Percentiles rank a stretch among this genome's conserved stretches.
Evolutionary conservation across 208 protist species (phyloP).

Genomic region (Crithidia bombi): DNA sequence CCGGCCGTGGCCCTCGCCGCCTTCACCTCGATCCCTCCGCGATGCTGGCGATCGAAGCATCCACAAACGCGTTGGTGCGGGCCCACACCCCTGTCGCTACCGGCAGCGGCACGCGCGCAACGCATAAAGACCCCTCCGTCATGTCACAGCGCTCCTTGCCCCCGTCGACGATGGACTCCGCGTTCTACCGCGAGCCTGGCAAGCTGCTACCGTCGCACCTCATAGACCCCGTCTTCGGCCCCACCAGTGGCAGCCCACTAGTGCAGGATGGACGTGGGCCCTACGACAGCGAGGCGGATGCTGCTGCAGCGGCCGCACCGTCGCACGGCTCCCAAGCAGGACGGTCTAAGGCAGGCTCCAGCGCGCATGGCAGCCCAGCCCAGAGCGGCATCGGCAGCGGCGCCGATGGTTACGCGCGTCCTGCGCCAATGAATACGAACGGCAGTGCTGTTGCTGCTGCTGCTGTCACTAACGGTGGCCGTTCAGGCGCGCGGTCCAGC

Average conservation of each 20-base stretch:
- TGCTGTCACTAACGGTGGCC: neutral
- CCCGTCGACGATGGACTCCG: conserved; percentile 10
- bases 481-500: neutral
- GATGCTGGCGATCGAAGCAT: conserved; percentile 26
- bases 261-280: neutral
- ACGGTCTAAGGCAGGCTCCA: neutral
- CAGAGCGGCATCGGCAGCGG: conserved; percentile 4
- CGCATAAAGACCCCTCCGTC: neutral
- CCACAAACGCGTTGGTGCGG: conserved; percentile 2
- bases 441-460: conserved; percentile 3
- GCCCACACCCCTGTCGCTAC: conserved; percentile 12
- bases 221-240: conserved; percentile 11
- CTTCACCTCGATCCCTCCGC: conserved; percentile 10
- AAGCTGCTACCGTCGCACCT: conserved; percentile 23
- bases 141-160: conserved; percentile 15
- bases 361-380: neutral
- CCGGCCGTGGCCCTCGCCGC: conserved; percentile 10
- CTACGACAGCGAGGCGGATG: no score
- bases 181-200: conserved; percentile 7
- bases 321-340: neutral
- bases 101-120: neutral
- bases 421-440: neutral
- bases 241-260: neutral
- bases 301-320: neutral
- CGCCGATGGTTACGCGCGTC: neutral